A percentile compares a stretch with the other conserved stretches of the same genome.
Evolutionary conservation across 2,329 filamentous ascomycete species (phyloP).

Genomic region (Ascochyta koolunga): DNA sequence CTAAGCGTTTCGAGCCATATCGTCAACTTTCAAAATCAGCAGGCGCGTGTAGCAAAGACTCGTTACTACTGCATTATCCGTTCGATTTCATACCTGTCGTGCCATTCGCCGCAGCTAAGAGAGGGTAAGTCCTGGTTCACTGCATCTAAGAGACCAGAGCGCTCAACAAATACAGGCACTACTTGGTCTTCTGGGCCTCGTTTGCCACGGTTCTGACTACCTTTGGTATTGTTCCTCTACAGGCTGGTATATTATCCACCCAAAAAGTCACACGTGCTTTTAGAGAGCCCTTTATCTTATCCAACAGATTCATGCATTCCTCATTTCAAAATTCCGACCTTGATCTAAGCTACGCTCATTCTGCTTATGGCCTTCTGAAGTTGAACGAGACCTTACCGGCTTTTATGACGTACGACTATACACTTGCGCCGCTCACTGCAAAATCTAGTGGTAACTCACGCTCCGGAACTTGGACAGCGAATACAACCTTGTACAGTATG

Average conservation of each 20-base stretch:
- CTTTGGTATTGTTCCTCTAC: constrained; percentile 61
- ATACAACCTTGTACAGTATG: constrained; percentile 36
- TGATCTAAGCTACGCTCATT: constrained; percentile 50
- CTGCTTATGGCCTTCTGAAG: constrained; percentile 55
- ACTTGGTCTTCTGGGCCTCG: constrained; percentile 57
- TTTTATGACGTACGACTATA: constrained; percentile 52
- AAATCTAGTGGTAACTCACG: constrained; percentile 3
- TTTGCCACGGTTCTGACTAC: constrained; percentile 57
- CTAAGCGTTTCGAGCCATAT: constrained; percentile 64
- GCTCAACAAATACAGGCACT: constrained; percentile 50
- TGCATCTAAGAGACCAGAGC: not conserved
- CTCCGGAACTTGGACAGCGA: constrained; percentile 28
- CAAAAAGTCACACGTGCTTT: constrained; percentile 27
- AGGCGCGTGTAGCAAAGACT: constrained; percentile 53
- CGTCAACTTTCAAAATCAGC: constrained; percentile 57
- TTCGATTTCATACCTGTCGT: constrained; percentile 54
- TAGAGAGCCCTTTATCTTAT: constrained; percentile 7
- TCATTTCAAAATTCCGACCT: constrained; percentile 38
- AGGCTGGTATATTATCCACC: constrained; percentile 58
- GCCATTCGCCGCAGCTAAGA: constrained; percentile 28
- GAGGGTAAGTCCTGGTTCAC: not conserved
- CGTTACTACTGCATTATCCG: constrained; percentile 61
- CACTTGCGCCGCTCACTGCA: constrained; percentile 50
- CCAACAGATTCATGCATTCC: constrained; percentile 31
- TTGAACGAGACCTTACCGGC: constrained; percentile 53